phyloP scores from a whole-genome alignment of 331 rosid species.

The Telfairia occidentalis region DNA sequence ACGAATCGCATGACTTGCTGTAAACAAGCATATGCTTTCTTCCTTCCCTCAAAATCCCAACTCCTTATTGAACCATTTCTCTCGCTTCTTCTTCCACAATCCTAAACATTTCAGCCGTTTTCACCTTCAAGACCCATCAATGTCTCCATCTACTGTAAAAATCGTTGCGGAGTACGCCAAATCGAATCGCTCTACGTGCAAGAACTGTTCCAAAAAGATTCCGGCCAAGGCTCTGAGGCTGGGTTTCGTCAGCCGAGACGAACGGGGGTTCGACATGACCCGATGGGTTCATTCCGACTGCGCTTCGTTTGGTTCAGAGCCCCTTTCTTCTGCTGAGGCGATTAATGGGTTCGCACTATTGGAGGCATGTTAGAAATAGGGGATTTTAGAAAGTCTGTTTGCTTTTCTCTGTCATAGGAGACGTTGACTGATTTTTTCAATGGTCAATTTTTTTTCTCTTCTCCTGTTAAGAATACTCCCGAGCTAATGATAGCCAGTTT shows the following conservation, averaged over 20 bases:
- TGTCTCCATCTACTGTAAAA: conserved; percentile 29
- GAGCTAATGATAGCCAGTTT: too few species aligned
- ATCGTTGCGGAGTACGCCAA: conserved; percentile 62
- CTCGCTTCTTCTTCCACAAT: neutral
- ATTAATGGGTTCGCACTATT: conserved; percentile 54
- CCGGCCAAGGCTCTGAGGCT: conserved; percentile 35
- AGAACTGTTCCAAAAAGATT: conserved; percentile 47
- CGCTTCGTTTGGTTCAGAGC: conserved; percentile 28
- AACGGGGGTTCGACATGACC: conserved; percentile 31
- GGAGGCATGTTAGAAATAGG: conserved; percentile 27
- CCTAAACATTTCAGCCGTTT: conserved; percentile 2
- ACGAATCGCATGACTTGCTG: neutral
- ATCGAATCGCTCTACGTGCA: conserved; percentile 57
- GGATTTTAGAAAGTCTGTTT: neutral
- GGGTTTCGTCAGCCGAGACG: conserved; percentile 40
- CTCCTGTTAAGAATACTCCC: too few species aligned
- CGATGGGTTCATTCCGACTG: conserved; percentile 78
- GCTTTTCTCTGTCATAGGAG: neutral
- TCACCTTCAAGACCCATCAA: conserved; percentile 12
- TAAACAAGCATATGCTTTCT: neutral
- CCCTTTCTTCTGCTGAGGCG: conserved; percentile 23
- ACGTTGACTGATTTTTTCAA: neutral
- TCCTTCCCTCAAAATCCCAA: conserved; percentile 3
- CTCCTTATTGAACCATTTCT: neutral
- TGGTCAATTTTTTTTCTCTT: too few species aligned